Base-by-base conservation (phyloP, 202 grass and related monocot species). In the Brachypodium distachyon region DNA sequence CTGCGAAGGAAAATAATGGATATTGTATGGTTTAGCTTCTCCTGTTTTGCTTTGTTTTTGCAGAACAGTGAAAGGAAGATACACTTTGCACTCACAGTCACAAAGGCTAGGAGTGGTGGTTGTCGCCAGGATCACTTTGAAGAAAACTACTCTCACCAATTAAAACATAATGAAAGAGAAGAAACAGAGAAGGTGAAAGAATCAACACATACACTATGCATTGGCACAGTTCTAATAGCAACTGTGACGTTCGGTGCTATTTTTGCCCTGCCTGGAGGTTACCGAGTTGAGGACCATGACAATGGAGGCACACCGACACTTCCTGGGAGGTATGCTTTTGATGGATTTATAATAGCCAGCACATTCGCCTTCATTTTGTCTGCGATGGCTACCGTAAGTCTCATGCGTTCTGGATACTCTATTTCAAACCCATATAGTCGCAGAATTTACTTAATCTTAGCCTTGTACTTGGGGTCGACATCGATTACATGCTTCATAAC, bases 381-480 rank as follows among this genome's bases (percentile, higher is more conserved):
- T n/a, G 12, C 4, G 6, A 22, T 22, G 6, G 32, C 7, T 38
- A 38, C 60, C 4, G 0, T 39, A 38, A 33, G 60, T 38, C 9
- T 63, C 1, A 22, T 22, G 33, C 3, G 19, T 1, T 63, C 60
- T 39, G 60, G 33, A 36, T 10, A 14, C 34, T 5, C 57, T 1
- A 4, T 61, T 0, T 0, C 0, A n/a, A 19, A 3, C 31, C 2
- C 34, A 3, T 0, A 0, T 2, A 61, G 1, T 17, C 57, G 57
- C 23, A 0, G 2, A 2, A 1, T 7, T 12, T 12, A 55, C 23
- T 55, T 32, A 1, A 0, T 0, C 0, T 2, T 6, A 58, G 7
- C 55, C 0, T 12, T 58, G 2, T 58, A 17, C 1, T 32, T 31
- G 6, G 18, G 29, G 55, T 2, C 6, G 4, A 58, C 27, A 34